These are phyloP conservation scores for Cerrena zonata DNA, from an alignment of 1,284 basidiomycete genomes.

Conservation along the genomic window DNA sequence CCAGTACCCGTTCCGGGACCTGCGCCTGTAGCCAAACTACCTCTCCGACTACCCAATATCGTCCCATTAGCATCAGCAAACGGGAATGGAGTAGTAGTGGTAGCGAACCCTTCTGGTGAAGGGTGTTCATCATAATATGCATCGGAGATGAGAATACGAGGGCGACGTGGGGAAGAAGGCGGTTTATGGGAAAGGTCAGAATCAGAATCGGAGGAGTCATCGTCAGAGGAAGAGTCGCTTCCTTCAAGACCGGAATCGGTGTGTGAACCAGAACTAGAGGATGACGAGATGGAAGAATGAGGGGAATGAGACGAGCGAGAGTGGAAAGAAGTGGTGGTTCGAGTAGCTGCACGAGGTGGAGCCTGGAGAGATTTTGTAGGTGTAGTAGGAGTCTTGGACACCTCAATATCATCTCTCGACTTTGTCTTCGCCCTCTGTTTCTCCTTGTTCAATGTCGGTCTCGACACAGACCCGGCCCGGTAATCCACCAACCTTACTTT, in stretches of 20 bases:
- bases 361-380: not conserved
- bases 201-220: not conserved
- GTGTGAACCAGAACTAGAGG: not conserved
- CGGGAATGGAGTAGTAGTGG: constrained; percentile 24
- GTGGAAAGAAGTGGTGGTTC: not conserved
- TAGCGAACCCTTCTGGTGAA: constrained; percentile 49
- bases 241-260: not conserved
- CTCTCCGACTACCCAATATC: constrained; percentile 4
- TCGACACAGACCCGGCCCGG: not conserved
- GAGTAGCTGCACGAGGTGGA: not conserved
- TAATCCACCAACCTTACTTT: not conserved
- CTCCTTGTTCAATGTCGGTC: not conserved
- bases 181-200: not conserved
- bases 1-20: constrained; percentile 14
- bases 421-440: not conserved
- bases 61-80: not conserved
- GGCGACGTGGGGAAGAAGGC: constrained; percentile 12
- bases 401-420: not conserved
- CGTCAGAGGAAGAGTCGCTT: not conserved
- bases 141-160: constrained; percentile 51
- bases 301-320: not conserved
- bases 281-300: not conserved
- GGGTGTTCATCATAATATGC: constrained; percentile 57
- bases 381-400: not conserved
- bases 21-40: not conserved